These are phyloP conservation scores for Berberis thunbergii DNA, from an alignment of 164 flowering plant species.

Conservation along the genomic window DNA sequence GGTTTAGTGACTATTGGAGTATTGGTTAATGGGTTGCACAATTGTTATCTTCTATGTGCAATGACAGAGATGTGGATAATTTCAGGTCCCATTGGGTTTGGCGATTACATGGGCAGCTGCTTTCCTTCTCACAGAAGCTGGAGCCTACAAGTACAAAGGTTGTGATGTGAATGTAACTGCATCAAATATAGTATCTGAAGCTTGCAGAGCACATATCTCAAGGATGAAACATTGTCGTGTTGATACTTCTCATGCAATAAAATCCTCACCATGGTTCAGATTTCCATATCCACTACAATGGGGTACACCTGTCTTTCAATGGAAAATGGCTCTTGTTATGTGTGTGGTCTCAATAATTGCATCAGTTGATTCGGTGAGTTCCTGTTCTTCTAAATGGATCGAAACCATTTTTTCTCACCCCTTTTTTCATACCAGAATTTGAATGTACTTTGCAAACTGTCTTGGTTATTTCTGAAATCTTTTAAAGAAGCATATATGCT, in stretches of 20 bases:
- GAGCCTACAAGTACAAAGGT: slow-evolving; percentile 77
- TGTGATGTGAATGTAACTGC: slow-evolving; percentile 77
- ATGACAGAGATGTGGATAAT: not conserved
- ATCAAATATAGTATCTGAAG: slow-evolving; percentile 73
- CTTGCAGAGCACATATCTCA: slow-evolving; percentile 75
- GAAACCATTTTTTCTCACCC: not conserved
- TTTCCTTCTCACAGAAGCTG: slow-evolving; percentile 86
- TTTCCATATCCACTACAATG: slow-evolving; percentile 98
- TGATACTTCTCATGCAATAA: slow-evolving; percentile 79
- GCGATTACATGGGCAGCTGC: slow-evolving; percentile 90
- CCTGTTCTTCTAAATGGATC: not conserved
- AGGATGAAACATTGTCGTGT: slow-evolving; percentile 85
- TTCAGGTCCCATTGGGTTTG: slow-evolving; percentile 90
- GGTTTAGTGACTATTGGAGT: not conserved
- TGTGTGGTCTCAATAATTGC: slow-evolving; percentile 83
- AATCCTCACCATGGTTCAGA: slow-evolving; percentile 88
- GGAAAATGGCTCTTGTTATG: slow-evolving; percentile 89
- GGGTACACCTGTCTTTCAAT: slow-evolving; percentile 86
- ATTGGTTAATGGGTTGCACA: not conserved
- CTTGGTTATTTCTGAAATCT: too few relatives aligned
- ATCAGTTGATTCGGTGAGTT: slow-evolving; percentile 92
- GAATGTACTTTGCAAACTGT: not conserved
- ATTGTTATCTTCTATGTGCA: not conserved
- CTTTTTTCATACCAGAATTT: not conserved
- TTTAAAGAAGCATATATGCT: too few relatives aligned